Percentiles rank a stretch among this genome's conserved stretches.
phyloP scores from a whole-genome alignment of 1,284 basidiomycete species.

The Pyrrhoderma noxium region DNA sequence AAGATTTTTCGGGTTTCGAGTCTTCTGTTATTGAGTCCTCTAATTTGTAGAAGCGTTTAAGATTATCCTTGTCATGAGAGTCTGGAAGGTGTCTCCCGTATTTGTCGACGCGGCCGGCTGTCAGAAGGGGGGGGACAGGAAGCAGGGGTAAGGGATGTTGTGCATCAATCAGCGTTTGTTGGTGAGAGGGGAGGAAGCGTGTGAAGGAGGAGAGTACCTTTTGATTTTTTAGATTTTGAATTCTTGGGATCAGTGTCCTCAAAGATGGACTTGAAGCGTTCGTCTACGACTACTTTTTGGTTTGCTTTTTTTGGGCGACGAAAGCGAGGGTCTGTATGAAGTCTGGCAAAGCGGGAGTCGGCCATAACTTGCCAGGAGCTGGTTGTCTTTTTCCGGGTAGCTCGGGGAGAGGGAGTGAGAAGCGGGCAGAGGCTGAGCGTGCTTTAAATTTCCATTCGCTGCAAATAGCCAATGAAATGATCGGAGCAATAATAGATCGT shows the following conservation, averaged over 20 bases:
- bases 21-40: conserved; percentile 37
- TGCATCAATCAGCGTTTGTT: background rate
- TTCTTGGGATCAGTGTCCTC: too few relatives aligned
- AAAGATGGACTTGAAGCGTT: conserved; percentile 87
- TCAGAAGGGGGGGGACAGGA: background rate
- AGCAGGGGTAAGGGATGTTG: conserved; percentile 1
- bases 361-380: conserved; percentile 40
- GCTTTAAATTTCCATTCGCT: background rate
- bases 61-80: conserved; percentile 64
- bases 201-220: conserved; percentile 18
- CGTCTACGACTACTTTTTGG: conserved; percentile 84
- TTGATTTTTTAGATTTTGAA: conserved; percentile 34
- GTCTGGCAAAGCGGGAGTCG: conserved; percentile 80
- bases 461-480: too few relatives aligned
- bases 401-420: background rate
- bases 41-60: conserved; percentile 81
- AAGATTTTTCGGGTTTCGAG: conserved; percentile 28
- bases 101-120: conserved; percentile 69
- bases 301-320: conserved; percentile 74
- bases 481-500: too few relatives aligned
- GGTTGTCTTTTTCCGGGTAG: conserved; percentile 1
- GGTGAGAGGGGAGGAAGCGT: background rate
- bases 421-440: background rate
- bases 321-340: conserved; percentile 92
- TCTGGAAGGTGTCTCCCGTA: conserved; percentile 77